These are phyloP conservation scores for Colletotrichum melonis DNA, from an alignment of 2,329 filamentous ascomycete species.

Conservation along the genomic window DNA sequence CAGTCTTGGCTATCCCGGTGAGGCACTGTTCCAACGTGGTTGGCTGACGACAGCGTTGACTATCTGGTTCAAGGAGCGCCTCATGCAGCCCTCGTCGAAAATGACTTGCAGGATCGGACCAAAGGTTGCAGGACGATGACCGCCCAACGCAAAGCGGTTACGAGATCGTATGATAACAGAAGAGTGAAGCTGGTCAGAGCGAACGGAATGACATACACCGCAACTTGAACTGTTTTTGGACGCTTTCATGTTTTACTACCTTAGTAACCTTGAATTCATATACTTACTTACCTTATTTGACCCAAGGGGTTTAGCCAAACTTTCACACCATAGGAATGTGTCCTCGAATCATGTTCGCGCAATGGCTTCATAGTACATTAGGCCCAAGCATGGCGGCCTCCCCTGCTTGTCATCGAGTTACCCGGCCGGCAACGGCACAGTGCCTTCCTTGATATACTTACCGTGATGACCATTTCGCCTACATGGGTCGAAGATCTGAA, in stretches of 20 bases:
- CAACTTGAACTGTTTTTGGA: background rate
- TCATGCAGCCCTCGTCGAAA: background rate
- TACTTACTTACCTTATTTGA: background rate
- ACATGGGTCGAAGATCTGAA: background rate
- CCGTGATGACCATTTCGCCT: background rate
- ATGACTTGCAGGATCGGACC: background rate
- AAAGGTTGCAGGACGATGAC: background rate
- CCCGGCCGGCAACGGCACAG: too few species aligned
- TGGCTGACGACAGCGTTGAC: slow-evolving; percentile 6
- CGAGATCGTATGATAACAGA: slow-evolving; percentile 1
- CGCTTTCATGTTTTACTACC: background rate
- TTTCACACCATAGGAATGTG: background rate
- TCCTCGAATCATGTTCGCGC: background rate
- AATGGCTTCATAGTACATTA: background rate
- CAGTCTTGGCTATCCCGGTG: background rate
- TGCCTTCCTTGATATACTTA: background rate
- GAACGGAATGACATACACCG: slow-evolving; percentile 14
- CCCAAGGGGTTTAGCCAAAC: background rate
- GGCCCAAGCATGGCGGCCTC: background rate
- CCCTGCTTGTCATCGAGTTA: background rate
- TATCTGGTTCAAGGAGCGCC: slow-evolving; percentile 11
- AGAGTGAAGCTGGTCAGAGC: background rate
- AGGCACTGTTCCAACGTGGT: slow-evolving; percentile 18
- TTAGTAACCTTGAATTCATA: background rate
- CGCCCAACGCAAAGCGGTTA: background rate